Conservation (phyloP, 345 rosid species). For the Pistacia integerrima region DNA sequence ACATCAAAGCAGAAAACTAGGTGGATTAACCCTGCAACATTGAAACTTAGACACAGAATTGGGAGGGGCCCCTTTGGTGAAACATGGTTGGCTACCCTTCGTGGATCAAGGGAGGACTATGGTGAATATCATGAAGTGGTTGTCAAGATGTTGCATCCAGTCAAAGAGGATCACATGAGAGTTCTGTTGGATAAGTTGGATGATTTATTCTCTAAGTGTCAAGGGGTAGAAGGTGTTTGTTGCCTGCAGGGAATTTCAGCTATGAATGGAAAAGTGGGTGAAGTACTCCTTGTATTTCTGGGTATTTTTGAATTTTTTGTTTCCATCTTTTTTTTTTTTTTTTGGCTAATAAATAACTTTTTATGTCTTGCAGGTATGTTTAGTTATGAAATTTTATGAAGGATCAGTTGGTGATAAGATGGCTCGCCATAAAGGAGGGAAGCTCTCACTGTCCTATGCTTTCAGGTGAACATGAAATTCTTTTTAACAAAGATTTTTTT, state of each 20-base stretch:
- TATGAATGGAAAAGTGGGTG: constrained; percentile 71
- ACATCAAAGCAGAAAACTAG: constrained; percentile 48
- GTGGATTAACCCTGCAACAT: constrained; percentile 65
- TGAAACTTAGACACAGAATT: constrained; percentile 85
- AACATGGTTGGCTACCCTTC: constrained; percentile 91
- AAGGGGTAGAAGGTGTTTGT: constrained; percentile 52
- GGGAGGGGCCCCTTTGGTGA: constrained; percentile 97
- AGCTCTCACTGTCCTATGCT: constrained; percentile 57
- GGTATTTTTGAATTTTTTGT: neutral
- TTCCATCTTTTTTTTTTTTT: no score
- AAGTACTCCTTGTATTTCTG: neutral
- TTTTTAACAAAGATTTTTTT: no score
- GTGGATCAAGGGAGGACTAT: constrained; percentile 58
- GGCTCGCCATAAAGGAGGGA: constrained; percentile 83
- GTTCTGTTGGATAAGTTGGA: constrained; percentile 62
- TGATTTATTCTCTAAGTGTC: constrained; percentile 58
- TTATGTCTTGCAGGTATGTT: constrained; percentile 51
- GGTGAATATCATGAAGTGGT: constrained; percentile 81
- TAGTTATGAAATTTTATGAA: constrained; percentile 86
- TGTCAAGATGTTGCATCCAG: constrained; percentile 72
- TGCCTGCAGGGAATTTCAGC: constrained; percentile 71
- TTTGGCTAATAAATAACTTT: neutral
- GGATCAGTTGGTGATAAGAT: constrained; percentile 88
- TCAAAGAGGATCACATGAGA: constrained; percentile 60
- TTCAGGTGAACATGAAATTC: constrained; percentile 47